These are phyloP conservation scores for Pseudoneurospora amorphoporcata DNA, from an alignment of 495 filamentous ascomycete genomes.

Conservation along the genomic window DNA sequence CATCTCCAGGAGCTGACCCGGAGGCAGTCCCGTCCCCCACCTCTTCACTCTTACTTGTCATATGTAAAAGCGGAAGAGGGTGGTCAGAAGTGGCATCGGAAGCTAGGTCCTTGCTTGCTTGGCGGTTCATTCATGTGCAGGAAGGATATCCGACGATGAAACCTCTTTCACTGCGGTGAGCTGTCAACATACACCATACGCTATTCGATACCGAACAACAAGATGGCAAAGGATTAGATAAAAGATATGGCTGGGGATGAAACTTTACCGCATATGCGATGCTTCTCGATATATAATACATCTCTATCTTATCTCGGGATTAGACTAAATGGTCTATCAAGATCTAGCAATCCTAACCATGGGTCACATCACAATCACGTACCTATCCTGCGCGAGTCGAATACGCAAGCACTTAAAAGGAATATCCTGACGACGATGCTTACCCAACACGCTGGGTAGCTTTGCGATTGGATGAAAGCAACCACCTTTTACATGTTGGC, in stretches of 20 bases:
- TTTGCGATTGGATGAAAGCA: background rate
- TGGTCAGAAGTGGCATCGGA: background rate
- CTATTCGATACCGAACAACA: background rate
- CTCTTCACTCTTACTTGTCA: background rate
- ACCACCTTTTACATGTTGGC: background rate
- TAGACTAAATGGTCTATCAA: background rate
- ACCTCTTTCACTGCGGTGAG: background rate
- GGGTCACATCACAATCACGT: background rate
- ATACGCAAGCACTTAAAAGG: background rate
- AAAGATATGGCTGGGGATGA: background rate
- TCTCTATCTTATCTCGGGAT: background rate
- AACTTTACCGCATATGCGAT: background rate
- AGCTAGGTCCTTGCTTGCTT: background rate
- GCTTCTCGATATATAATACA: background rate
- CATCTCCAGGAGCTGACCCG: background rate
- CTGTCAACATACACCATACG: background rate
- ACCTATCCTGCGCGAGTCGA: background rate
- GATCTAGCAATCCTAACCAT: background rate
- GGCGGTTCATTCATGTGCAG: background rate
- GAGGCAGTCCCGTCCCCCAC: background rate
- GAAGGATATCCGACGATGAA: background rate
- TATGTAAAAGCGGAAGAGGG: background rate
- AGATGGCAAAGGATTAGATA: background rate
- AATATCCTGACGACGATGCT: background rate
- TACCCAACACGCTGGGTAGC: background rate